Evolutionary conservation across 768 basidiomycete genomes (phyloP).

Genomic region (Auriscalpium orientale): DNA sequence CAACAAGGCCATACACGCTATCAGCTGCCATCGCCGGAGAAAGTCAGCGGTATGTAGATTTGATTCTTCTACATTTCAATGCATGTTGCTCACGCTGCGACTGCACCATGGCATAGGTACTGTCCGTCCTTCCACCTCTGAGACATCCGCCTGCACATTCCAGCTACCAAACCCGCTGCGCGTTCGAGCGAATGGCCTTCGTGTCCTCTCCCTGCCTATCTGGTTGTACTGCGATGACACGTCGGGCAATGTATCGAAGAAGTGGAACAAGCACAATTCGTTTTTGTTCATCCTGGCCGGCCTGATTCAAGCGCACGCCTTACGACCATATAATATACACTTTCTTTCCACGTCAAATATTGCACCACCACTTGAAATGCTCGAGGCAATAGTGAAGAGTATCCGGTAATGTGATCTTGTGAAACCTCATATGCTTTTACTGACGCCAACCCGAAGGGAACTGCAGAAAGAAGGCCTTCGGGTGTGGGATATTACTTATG

Average conservation of each 20-base stretch:
- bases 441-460: too few relatives aligned
- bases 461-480: constrained; percentile 25
- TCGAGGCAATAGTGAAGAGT: constrained; percentile 22
- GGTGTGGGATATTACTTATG: constrained; percentile 28
- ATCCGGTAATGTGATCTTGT: constrained; percentile 22
- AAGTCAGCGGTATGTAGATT: neutral
- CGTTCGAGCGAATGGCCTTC: constrained; percentile 6
- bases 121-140: too few relatives aligned
- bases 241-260: constrained; percentile 38
- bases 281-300: constrained; percentile 32
- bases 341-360: constrained; percentile 36
- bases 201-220: constrained; percentile 25
- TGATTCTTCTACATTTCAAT: too few relatives aligned
- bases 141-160: too few relatives aligned
- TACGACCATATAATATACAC: constrained; percentile 32
- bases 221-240: constrained; percentile 40
- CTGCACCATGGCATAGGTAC: too few relatives aligned
- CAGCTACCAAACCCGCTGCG: too few relatives aligned
- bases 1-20: neutral
- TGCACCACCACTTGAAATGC: constrained; percentile 36
- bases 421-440: neutral
- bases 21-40: neutral
- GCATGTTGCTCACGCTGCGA: too few relatives aligned
- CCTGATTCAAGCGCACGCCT: constrained; percentile 22
- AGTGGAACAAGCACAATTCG: constrained; percentile 40